Evolutionary conservation across 1,284 basidiomycete genomes (phyloP).

Genomic region (Mixia osmundae): DNA sequence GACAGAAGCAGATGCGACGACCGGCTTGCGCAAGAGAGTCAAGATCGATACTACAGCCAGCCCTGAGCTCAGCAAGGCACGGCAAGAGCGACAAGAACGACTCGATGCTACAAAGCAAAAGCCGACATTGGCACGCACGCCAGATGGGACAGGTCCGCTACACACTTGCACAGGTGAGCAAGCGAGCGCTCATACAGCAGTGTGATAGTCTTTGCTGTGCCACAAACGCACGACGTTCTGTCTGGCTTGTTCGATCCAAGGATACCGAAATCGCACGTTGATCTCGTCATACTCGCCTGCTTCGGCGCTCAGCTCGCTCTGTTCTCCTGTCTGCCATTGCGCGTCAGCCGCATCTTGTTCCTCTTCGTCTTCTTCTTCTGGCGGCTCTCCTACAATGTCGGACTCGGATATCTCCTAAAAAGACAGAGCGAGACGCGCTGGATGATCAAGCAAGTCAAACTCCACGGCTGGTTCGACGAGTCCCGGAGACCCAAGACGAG

Average conservation of each 20-base stretch:
- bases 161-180: too few species aligned
- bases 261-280: conserved; percentile 73
- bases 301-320: conserved; percentile 53
- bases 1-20: too few species aligned
- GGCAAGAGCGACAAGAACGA: too few species aligned
- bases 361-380: conserved; percentile 75
- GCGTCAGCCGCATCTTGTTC: conserved; percentile 40
- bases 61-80: too few species aligned
- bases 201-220: conserved; percentile 91
- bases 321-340: conserved; percentile 37
- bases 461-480: conserved; percentile 66
- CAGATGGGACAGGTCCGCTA: too few species aligned
- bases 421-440: conserved; percentile 82
- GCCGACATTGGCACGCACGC: too few species aligned
- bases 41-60: too few species aligned
- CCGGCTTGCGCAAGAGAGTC: too few species aligned
- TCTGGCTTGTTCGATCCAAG: conserved; percentile 72
- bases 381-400: conserved; percentile 74
- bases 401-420: conserved; percentile 78
- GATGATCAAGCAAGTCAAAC: conserved; percentile 61
- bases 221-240: conserved; percentile 82
- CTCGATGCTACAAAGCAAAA: too few species aligned
- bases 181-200: too few species aligned
- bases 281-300: conserved; percentile 57
- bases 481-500: conserved; percentile 37